A percentile compares a stretch with the other conserved stretches of the same genome.
Conservation (phyloP, 257 asterid species). For the Petunia secreta region DNA sequence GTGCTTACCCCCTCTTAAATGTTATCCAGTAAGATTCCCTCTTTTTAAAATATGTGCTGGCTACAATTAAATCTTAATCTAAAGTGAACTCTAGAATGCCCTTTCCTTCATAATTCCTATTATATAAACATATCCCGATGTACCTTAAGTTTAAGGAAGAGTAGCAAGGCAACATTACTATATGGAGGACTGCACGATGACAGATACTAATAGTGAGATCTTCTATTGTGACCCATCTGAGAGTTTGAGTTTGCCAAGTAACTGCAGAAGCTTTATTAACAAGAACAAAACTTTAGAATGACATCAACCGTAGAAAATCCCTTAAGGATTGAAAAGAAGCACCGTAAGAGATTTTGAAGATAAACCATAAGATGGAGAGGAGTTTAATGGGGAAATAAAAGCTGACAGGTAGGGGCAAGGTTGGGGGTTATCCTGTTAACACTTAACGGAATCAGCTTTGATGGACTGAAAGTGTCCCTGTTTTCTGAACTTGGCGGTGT, state of each 20-base stretch:
- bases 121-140: too few relatives aligned
- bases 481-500: neutral
- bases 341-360: neutral
- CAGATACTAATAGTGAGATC: neutral
- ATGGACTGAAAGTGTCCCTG: neutral
- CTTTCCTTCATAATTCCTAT: too few relatives aligned
- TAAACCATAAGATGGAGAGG: neutral
- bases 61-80: too few relatives aligned
- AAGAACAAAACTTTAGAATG: too few relatives aligned
- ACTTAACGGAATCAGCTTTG: neutral
- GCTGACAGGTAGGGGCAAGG: neutral
- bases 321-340: conserved; percentile 6
- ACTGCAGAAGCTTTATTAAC: neutral
- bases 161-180: neutral
- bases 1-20: too few relatives aligned
- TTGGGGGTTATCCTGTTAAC: neutral
- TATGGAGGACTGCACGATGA: neutral
- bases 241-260: neutral
- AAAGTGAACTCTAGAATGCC: too few relatives aligned
- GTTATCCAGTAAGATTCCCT: too few relatives aligned
- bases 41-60: too few relatives aligned
- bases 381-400: neutral
- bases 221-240: neutral
- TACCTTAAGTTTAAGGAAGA: neutral
- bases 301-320: neutral